Conservation (phyloP, 1,284 basidiomycete species). For the Irpex lacteus region DNA sequence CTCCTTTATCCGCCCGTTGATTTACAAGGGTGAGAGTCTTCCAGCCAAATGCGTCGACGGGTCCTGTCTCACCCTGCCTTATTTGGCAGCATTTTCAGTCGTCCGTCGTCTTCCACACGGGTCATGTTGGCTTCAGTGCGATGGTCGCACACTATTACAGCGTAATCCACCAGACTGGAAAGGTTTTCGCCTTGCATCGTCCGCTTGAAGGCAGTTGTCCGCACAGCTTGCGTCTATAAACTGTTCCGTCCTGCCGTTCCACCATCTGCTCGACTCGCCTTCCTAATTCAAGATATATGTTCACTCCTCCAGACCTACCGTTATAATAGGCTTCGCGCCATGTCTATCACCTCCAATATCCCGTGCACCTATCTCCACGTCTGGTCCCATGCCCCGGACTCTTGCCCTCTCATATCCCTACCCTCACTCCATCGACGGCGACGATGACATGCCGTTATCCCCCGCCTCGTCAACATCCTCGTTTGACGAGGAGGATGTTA, state of each 20-base stretch:
- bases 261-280: conserved; percentile 4
- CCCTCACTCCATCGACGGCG: conserved; percentile 25
- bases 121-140: conserved; percentile 10
- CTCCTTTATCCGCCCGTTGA: conserved; percentile 16
- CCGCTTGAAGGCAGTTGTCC: conserved; percentile 15
- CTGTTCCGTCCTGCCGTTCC: conserved; percentile 6
- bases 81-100: conserved; percentile 18
- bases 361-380: conserved; percentile 7
- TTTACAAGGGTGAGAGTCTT: conserved; percentile 13
- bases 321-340: conserved; percentile 15
- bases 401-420: conserved; percentile 5
- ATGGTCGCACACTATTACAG: conserved; percentile 12
- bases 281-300: conserved; percentile 8
- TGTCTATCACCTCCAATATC: conserved; percentile 9
- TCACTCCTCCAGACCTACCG: conserved; percentile 11
- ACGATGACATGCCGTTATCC: conserved; percentile 29
- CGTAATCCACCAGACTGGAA: neutral
- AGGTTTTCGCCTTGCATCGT: conserved; percentile 4
- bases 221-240: conserved; percentile 8
- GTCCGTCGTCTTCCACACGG: conserved; percentile 5
- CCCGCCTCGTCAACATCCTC: conserved; percentile 46
- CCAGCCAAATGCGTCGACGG: conserved; percentile 9
- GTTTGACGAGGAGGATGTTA: conserved; percentile 60
- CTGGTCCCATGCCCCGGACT: conserved; percentile 5
- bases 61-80: conserved; percentile 11